phyloP scores from a whole-genome alignment of 23 red algal species.

The Agarophyton chilense region DNA sequence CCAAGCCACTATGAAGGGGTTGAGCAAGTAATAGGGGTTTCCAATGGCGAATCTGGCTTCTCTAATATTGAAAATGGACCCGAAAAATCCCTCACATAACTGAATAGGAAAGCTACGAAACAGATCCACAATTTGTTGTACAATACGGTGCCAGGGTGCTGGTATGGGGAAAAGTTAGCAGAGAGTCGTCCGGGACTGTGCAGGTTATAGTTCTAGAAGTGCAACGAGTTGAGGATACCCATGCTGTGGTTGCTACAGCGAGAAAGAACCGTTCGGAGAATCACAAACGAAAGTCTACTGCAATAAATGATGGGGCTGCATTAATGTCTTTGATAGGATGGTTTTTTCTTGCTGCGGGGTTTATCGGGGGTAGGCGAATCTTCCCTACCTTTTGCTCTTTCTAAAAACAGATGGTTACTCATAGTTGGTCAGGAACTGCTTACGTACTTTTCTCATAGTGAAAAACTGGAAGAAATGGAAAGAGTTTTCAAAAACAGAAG shows the following conservation, averaged over 20 bases:
- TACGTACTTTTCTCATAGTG: too few relatives aligned
- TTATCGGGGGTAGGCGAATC: too few relatives aligned
- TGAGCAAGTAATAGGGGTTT: neutral
- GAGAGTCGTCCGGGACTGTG: constrained; percentile 58
- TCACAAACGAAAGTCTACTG: neutral
- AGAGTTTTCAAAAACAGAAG: too few relatives aligned
- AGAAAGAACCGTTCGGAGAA: constrained; percentile 5
- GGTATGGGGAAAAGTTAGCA: constrained; percentile 73
- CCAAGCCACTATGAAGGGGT: constrained; percentile 43
- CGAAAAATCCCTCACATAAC: neutral
- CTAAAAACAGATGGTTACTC: too few relatives aligned
- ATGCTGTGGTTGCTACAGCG: constrained; percentile 39
- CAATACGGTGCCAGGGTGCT: constrained; percentile 67
- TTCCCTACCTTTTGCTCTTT: too few relatives aligned
- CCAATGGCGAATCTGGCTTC: neutral
- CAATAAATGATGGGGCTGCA: too few relatives aligned
- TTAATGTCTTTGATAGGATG: too few relatives aligned
- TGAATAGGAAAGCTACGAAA: neutral
- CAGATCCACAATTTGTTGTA: constrained; percentile 27
- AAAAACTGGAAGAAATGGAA: too few relatives aligned
- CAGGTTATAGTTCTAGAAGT: constrained; percentile 79
- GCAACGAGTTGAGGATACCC: constrained; percentile 46
- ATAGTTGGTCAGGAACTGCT: too few relatives aligned
- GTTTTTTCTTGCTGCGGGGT: too few relatives aligned
- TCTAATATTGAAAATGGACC: neutral